These are phyloP conservation scores for Omphalotus olearius DNA, from an alignment of 1,284 basidiomycete species.

Conservation along the genomic window DNA sequence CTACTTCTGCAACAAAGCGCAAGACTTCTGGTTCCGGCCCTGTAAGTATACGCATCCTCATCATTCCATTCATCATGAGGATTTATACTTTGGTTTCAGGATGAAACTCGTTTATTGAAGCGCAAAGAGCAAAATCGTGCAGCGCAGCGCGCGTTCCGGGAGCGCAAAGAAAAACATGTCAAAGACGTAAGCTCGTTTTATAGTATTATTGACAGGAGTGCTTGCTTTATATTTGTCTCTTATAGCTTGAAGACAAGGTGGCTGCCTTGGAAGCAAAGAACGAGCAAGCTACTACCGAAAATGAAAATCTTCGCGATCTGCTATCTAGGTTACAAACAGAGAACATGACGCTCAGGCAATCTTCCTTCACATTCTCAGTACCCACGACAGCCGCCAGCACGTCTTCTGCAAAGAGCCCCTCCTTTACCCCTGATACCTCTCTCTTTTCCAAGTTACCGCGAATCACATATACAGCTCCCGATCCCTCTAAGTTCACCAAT, in stretches of 20 bases:
- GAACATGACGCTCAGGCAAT: constrained; percentile 69
- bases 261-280: constrained; percentile 76
- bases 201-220: background rate
- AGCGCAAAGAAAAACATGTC: constrained; percentile 86
- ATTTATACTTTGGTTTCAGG: constrained; percentile 30
- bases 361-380: constrained; percentile 71
- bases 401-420: constrained; percentile 15
- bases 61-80: background rate
- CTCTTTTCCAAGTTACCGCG: constrained; percentile 20
- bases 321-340: constrained; percentile 74
- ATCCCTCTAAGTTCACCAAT: constrained; percentile 26
- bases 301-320: constrained; percentile 75
- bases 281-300: constrained; percentile 60
- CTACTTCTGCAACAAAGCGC: constrained; percentile 23
- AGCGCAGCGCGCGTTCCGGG: constrained; percentile 81
- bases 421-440: constrained; percentile 17
- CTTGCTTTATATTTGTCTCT: background rate
- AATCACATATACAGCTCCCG: constrained; percentile 14
- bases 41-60: constrained; percentile 26
- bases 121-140: constrained; percentile 87
- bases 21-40: constrained; percentile 30
- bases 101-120: constrained; percentile 70
- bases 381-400: constrained; percentile 36
- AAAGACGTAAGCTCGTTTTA: constrained; percentile 62
- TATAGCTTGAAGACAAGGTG: constrained; percentile 78